Percentiles rank a stretch among this genome's conserved stretches.
These are phyloP conservation scores for Globisporangium okanoganense DNA, from an alignment of 352 stramenopile species.

Conservation along the genomic window DNA sequence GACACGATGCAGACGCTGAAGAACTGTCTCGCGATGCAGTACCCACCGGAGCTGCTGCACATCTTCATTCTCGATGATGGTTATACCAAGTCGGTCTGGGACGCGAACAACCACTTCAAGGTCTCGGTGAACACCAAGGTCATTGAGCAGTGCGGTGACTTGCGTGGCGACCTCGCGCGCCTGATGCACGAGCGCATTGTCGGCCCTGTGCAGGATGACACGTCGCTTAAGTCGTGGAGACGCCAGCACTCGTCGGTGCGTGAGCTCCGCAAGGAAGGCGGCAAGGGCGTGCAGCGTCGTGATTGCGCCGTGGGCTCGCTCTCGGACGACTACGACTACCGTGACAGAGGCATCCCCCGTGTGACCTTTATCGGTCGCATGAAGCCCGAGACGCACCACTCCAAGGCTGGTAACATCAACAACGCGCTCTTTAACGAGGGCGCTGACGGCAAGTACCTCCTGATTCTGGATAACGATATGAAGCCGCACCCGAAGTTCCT, in stretches of 20 bases:
- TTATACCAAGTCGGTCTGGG: conserved; percentile 88
- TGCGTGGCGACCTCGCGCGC: conserved; percentile 75
- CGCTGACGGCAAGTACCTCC: conserved; percentile 82
- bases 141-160: conserved; percentile 81
- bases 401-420: conserved; percentile 92
- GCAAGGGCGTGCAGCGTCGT: conserved; percentile 76
- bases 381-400: conserved; percentile 88
- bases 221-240: conserved; percentile 78
- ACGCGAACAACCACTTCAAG: conserved; percentile 89
- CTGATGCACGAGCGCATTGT: conserved; percentile 88
- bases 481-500: conserved; percentile 89
- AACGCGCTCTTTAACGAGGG: conserved; percentile 89
- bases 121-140: conserved; percentile 89
- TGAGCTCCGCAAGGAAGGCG: conserved; percentile 77
- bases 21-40: conserved; percentile 86
- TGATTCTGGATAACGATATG: conserved; percentile 93
- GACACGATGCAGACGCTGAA: conserved; percentile 84
- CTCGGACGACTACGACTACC: conserved; percentile 89
- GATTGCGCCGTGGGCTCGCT: conserved; percentile 86
- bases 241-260: conserved; percentile 83
- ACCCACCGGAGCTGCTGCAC: conserved; percentile 82
- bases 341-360: conserved; percentile 80
- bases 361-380: conserved; percentile 87
- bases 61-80: conserved; percentile 89
- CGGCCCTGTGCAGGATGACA: conserved; percentile 70